Evolutionary conservation across 2,329 filamentous ascomycete species (phyloP).

Genomic region (Beauveria bassiana): DNA sequence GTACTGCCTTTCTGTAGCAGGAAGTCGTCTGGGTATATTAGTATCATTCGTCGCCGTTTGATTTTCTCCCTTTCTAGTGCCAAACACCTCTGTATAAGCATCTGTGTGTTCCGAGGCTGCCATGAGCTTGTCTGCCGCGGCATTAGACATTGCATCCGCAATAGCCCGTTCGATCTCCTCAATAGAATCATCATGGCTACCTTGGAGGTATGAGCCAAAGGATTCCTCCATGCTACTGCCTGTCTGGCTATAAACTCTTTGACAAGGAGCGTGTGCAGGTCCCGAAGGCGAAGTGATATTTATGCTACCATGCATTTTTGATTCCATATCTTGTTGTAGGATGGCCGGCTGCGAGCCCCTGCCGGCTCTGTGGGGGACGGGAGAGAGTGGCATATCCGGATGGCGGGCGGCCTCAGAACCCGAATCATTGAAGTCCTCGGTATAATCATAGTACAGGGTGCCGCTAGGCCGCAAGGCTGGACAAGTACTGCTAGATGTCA

Average conservation of each 20-base stretch:
- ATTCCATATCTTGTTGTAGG: slow-evolving; percentile 17
- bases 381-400: slow-evolving; percentile 21
- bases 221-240: slow-evolving; percentile 3
- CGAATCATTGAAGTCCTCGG: slow-evolving; percentile 38
- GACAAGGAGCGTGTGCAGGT: neutral
- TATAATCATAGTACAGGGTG: slow-evolving; percentile 46
- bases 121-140: slow-evolving; percentile 5
- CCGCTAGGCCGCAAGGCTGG: slow-evolving; percentile 23
- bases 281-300: neutral
- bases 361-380: slow-evolving; percentile 22
- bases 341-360: slow-evolving; percentile 20
- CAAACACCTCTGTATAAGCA: neutral
- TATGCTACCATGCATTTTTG: neutral
- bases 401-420: slow-evolving; percentile 13
- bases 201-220: slow-evolving; percentile 8
- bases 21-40: neutral
- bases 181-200: slow-evolving; percentile 10
- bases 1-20: slow-evolving; percentile 5
- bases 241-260: neutral
- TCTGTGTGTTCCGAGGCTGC: neutral
- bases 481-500: slow-evolving; percentile 19
- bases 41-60: slow-evolving; percentile 4
- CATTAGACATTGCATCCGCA: slow-evolving; percentile 10
- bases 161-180: slow-evolving; percentile 10
- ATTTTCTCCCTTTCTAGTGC: neutral